Base-by-base conservation (phyloP, 441 rosid species). In the Croton laevigatus region DNA sequence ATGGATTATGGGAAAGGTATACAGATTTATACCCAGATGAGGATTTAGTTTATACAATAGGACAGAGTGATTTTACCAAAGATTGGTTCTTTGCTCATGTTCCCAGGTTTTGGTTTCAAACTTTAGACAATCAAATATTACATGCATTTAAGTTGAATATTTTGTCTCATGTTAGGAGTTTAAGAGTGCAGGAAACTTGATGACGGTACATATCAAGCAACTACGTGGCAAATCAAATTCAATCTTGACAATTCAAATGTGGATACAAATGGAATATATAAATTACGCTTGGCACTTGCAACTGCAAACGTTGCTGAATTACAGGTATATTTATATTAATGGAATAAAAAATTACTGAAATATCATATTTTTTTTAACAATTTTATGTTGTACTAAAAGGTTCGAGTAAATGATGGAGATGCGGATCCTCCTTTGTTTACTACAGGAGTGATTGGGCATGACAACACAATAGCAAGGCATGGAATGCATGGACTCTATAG, bases 401-500 rank as follows among this genome's bases (percentile, higher is more conserved):
- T 89, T 78, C 83, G 89, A 34, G 68, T 93, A 52, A 91, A 91
- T 37, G 82, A 89, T 53, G 73, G 79, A 6, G 79, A 55, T 34
- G 66, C 80, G 46, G 65, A 80, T 46, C 78, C 75, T 12, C 84
- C 84, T 8, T 22, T 80, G 6, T 93, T 85, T 75, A 76, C 96
- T 1, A 94, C 89, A 0, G 93, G 93, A 69, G 42, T 76, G 40
- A 86, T 89, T 13, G 97, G 97, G 55, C 88, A 85, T 69, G 98
- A 91, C 70, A 94, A 94, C 61, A 54, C 97, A 0, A 86, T 94
- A 44, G 83, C 94, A 46, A 89, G 98, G 76, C 96, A 94, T 69
- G 98, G 98, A 42, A 84, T 88, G 72, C 98, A 85, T 66, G 97
- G 97, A 65, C 80, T 89, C 37, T 90, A 90, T 78, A 79, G 96